Conservation (phyloP, 495 filamentous ascomycete genomes). For the Penicillium paradoxum region DNA sequence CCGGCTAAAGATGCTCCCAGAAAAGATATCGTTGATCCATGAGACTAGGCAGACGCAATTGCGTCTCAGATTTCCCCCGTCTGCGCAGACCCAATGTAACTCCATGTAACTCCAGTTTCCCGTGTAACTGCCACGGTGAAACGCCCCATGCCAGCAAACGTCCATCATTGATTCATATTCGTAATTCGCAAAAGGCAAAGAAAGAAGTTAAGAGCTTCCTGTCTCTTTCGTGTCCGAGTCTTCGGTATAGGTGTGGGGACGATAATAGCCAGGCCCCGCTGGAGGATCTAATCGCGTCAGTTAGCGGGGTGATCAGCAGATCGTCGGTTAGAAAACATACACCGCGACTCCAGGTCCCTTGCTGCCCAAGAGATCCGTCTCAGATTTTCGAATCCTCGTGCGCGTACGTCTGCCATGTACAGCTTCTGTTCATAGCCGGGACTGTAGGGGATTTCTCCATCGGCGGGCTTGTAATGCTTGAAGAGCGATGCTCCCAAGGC, state of each 20-base stretch:
- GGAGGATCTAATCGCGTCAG: constrained; percentile 10
- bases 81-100: not conserved
- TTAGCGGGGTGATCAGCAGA: constrained; percentile 1
- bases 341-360: constrained; percentile 29
- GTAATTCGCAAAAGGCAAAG: constrained; percentile 2
- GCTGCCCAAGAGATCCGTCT: constrained; percentile 20
- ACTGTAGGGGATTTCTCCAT: constrained; percentile 10
- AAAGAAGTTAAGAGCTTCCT: not conserved
- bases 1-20: not conserved
- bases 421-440: constrained; percentile 29
- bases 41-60: not conserved
- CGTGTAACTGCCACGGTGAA: not conserved
- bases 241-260: constrained; percentile 6
- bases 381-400: constrained; percentile 28
- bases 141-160: not conserved
- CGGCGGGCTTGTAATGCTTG: constrained; percentile 28
- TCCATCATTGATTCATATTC: constrained; percentile 9
- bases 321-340: constrained; percentile 19
- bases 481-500: constrained; percentile 33
- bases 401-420: constrained; percentile 39
- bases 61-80: not conserved
- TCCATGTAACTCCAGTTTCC: constrained; percentile 1
- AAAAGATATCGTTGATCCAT: not conserved
- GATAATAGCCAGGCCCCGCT: constrained; percentile 13
- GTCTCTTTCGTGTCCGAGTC: constrained; percentile 3